These are phyloP conservation scores for Penicillium coprophilum DNA, from an alignment of 495 filamentous ascomycete genomes.

Conservation along the genomic window DNA sequence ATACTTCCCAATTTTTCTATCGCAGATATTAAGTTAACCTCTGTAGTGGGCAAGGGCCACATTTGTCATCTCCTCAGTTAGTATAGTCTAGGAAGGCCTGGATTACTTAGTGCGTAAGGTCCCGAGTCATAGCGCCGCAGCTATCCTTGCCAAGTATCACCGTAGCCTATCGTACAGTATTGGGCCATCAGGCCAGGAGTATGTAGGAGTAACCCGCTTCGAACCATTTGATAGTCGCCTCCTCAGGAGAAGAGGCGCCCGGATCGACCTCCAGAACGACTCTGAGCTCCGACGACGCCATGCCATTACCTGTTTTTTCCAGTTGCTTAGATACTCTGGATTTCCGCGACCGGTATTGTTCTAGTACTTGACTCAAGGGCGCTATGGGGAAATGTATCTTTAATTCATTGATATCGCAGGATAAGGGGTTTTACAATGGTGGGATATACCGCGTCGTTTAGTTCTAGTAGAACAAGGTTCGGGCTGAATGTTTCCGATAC, in stretches of 20 bases:
- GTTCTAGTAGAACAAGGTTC: no score
- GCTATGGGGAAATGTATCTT: no score
- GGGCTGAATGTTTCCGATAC: no score
- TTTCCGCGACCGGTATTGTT: no score
- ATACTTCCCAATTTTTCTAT: not conserved
- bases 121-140: not conserved
- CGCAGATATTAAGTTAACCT: not conserved
- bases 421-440: no score
- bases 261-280: not conserved
- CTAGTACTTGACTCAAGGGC: no score
- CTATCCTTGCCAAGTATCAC: not conserved
- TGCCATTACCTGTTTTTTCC: not conserved
- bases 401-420: no score
- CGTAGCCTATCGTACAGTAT: not conserved
- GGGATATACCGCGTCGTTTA: no score
- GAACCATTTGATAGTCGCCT: not conserved
- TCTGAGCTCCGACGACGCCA: not conserved
- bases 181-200: not conserved
- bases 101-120: not conserved
- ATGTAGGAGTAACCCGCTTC: not conserved
- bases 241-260: not conserved
- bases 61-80: not conserved
- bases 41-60: not conserved
- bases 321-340: not conserved
- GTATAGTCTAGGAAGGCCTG: not conserved